Base-by-base conservation (phyloP, 2,329 filamentous ascomycete species). In the Apiospora kogelbergensis region DNA sequence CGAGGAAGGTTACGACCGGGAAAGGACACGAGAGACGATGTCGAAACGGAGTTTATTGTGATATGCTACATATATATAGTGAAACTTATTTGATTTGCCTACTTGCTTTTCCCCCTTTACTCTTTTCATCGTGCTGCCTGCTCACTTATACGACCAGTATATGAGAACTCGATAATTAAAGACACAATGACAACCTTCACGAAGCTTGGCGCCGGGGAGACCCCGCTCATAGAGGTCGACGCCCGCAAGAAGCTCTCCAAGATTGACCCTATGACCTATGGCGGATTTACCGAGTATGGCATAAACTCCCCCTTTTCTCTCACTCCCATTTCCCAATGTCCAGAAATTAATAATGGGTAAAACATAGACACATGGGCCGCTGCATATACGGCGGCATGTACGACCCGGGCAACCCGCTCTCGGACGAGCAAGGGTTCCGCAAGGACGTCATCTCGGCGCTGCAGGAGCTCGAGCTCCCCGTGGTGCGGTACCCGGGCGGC, bases 331-430 rank as follows among this genome's bases (percentile, higher is more conserved):
- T n/a, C n/a, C n/a, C n/a, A n/a, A n/a, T n/a, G n/a, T n/a, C n/a
- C n/a, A n/a, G n/a, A n/a, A n/a, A n/a, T n/a, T n/a, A n/a, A n/a
- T n/a, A n/a, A n/a, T n/a, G n/a, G n/a, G n/a, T n/a, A 2, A 60
- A 24, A 44, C 41, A 17, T 73, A 93, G 91, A 75, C 93, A 96
- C 80, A 96, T 96, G 93, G 93, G 93, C 75, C 89, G 93, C 71
- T 96, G 93, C 83, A 94, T 96, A 76, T 95, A 96, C 78, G 92
- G 92, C 72, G 93, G 93, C 72, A 91, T 96, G 77, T 95, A 94
- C 80, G 93, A 95, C 74, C 93, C 92, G 1, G 87, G 85, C 42
- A 94, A 90, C 78, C 81, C 89, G 3, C 85, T 94, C n/a, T 90
- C 91, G 2, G 92, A 95, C 73, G 84, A 88, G 67, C 84, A 92